These are phyloP conservation scores for Boletales sp. DNA, from an alignment of 768 basidiomycete genomes.

Conservation along the genomic window DNA sequence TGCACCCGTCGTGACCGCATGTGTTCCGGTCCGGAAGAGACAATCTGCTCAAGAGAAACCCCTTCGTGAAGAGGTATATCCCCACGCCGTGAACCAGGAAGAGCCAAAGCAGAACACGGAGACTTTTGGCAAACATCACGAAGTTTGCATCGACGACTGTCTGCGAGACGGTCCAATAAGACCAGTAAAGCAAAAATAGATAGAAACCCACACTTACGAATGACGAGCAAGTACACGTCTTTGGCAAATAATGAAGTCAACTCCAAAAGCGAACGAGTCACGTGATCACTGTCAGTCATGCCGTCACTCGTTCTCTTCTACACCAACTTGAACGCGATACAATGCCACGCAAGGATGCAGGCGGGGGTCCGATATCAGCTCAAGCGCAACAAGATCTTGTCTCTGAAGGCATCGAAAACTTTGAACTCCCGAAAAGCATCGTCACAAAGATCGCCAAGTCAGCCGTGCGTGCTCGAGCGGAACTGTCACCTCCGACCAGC, in stretches of 20 bases:
- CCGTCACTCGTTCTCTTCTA: no score
- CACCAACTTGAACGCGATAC: neutral
- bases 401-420: conserved; percentile 85
- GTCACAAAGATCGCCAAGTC: conserved; percentile 85
- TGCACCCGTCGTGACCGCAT: conserved; percentile 54
- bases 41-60: conserved; percentile 81
- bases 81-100: conserved; percentile 68
- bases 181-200: no score
- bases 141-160: conserved; percentile 5
- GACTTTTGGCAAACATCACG: conserved; percentile 16
- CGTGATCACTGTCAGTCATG: conserved; percentile 1
- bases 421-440: conserved; percentile 79
- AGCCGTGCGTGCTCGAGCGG: conserved; percentile 48
- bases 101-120: conserved; percentile 50
- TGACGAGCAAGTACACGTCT: no score
- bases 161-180: neutral
- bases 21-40: conserved; percentile 29
- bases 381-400: conserved; percentile 77
- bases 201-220: no score
- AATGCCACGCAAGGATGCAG: conserved; percentile 72
- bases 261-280: no score
- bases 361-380: conserved; percentile 55
- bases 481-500: neutral
- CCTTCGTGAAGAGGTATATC: conserved; percentile 86
- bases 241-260: no score